phyloP scores from a whole-genome alignment of 805 yeast species.

The Millerago galiae region DNA sequence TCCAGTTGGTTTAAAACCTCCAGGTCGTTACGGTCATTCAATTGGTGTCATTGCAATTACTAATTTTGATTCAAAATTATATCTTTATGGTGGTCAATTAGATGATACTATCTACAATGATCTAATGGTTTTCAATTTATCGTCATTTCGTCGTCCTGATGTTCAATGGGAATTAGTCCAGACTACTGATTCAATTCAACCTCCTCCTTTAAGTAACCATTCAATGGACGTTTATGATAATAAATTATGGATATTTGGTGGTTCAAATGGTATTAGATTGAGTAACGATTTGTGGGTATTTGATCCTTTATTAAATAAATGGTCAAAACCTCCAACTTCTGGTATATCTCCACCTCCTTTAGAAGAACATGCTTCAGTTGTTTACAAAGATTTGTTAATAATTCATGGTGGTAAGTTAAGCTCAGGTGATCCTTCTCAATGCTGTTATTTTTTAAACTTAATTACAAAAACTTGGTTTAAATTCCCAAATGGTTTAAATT shows the following conservation, averaged over 20 bases:
- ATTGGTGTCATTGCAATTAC: conserved; percentile 66
- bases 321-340: conserved; percentile 67
- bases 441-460: conserved; percentile 71
- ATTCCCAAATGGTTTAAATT: conserved; percentile 41
- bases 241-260: conserved; percentile 86
- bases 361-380: conserved; percentile 85
- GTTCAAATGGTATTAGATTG: conserved; percentile 69
- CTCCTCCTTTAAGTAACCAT: conserved; percentile 89
- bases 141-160: conserved; percentile 74
- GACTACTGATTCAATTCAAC: conserved; percentile 44
- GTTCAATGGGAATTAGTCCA: conserved; percentile 78
- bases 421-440: conserved; percentile 60
- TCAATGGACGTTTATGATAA: conserved; percentile 77
- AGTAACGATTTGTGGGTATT: conserved; percentile 75
- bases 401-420: conserved; percentile 85
- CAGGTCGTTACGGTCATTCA: conserved; percentile 93
- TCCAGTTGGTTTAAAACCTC: conserved; percentile 70
- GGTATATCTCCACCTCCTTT: conserved; percentile 74
- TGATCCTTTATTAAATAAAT: conserved; percentile 59
- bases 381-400: conserved; percentile 72
- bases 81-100: conserved; percentile 92
- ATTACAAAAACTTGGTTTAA: conserved; percentile 67
- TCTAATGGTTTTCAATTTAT: conserved; percentile 77
- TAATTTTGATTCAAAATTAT: conserved; percentile 54
- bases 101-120: conserved; percentile 80